Percentiles rank a stretch among this genome's conserved stretches.
phyloP scores from a whole-genome alignment of 2,329 filamentous ascomycete species.

The Achaetomium macrosporum region DNA sequence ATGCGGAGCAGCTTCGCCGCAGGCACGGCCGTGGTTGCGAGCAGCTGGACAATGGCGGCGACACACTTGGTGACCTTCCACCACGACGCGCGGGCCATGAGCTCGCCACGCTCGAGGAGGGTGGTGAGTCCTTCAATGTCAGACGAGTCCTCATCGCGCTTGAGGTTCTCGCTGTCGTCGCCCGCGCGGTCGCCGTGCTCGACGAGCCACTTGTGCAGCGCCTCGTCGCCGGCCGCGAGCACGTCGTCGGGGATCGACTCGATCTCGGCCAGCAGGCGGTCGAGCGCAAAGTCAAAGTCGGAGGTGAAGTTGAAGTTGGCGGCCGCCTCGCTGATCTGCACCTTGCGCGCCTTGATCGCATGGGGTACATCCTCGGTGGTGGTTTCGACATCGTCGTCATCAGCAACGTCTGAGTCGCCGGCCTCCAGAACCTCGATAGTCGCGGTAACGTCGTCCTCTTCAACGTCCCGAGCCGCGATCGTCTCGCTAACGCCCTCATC shows the following conservation, averaged over 20 bases:
- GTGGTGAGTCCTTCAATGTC: not conserved
- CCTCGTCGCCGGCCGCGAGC: slow-evolving; percentile 21
- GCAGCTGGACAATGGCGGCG: slow-evolving; percentile 19
- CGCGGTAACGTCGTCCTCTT: no score
- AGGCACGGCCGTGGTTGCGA: slow-evolving; percentile 22
- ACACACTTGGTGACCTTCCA: slow-evolving; percentile 24
- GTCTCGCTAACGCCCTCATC: not conserved
- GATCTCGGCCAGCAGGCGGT: slow-evolving; percentile 18
- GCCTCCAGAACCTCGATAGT: not conserved
- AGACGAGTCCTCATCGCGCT: slow-evolving; percentile 1
- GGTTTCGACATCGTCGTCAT: not conserved
- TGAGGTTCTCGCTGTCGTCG: slow-evolving; percentile 6
- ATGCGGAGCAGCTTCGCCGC: slow-evolving; percentile 24
- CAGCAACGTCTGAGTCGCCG: not conserved
- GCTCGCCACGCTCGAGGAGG: slow-evolving; percentile 6
- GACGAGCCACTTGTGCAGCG: slow-evolving; percentile 22
- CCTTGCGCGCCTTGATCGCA: not conserved
- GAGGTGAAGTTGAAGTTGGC: slow-evolving; percentile 17
- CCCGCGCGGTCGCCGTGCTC: slow-evolving; percentile 17
- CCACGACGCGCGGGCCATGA: slow-evolving; percentile 15
- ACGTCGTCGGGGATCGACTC: slow-evolving; percentile 22
- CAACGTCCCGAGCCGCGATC: not conserved
- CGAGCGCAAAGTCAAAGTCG: slow-evolving; percentile 16
- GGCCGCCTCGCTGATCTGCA: not conserved
- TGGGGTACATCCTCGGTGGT: not conserved